Conservation (phyloP, 495 filamentous ascomycete species). For the Podospora pseudoanserina region DNA sequence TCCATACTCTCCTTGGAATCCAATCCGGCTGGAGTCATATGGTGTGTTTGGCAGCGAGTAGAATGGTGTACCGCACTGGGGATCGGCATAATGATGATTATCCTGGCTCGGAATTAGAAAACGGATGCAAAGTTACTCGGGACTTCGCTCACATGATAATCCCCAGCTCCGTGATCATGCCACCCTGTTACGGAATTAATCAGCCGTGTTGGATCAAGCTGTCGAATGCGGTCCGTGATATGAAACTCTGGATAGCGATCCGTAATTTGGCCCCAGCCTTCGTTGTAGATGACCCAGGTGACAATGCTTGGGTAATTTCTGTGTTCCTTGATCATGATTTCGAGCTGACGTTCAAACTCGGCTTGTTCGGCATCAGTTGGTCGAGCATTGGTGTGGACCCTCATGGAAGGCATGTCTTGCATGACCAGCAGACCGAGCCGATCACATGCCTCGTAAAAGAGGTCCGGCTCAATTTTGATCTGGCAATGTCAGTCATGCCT, state of each 20-base stretch:
- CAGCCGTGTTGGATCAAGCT: constrained; percentile 59
- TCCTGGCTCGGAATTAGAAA: constrained; percentile 38
- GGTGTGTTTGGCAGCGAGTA: constrained; percentile 54
- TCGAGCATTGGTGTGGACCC: constrained; percentile 26
- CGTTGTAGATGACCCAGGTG: constrained; percentile 63
- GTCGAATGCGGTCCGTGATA: constrained; percentile 49
- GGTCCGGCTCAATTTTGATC: constrained; percentile 65
- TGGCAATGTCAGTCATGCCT: constrained; percentile 19
- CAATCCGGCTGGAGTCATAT: constrained; percentile 58
- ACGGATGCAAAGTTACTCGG: neutral
- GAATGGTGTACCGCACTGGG: constrained; percentile 65
- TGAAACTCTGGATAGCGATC: constrained; percentile 51
- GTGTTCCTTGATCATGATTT: constrained; percentile 57
- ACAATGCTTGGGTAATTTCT: constrained; percentile 61
- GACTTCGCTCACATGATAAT: constrained; percentile 40
- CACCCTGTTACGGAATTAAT: constrained; percentile 60
- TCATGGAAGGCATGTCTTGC: constrained; percentile 65
- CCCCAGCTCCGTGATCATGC: constrained; percentile 58
- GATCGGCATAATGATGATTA: constrained; percentile 69
- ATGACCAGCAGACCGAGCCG: constrained; percentile 60
- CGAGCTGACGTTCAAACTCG: constrained; percentile 61
- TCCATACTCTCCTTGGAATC: constrained; percentile 66
- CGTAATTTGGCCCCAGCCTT: constrained; percentile 63
- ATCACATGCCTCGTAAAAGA: constrained; percentile 67
- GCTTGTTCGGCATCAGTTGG: constrained; percentile 50